Percentiles rank a stretch among this genome's conserved stretches.
Conservation (phyloP, 257 asterid genomes). For the Solanum tarijense region DNA sequence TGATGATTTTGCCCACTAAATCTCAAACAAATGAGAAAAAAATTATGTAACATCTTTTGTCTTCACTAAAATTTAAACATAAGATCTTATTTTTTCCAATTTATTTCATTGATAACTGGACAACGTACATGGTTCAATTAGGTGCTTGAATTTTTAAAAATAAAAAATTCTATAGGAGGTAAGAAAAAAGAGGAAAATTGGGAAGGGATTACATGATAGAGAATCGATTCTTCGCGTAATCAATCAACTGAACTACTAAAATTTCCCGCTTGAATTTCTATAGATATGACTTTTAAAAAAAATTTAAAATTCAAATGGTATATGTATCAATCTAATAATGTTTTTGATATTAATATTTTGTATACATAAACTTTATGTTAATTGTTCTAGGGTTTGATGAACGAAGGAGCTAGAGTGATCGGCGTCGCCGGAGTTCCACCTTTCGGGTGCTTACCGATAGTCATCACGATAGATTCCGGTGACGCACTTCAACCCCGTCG, state of each 20-base stretch:
- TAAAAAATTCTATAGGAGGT: neutral
- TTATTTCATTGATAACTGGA: neutral
- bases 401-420: conserved; percentile 42
- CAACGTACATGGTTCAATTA: neutral
- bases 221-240: no score
- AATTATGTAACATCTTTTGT: neutral
- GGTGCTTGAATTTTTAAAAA: neutral
- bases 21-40: neutral
- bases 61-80: neutral
- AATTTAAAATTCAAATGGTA: neutral
- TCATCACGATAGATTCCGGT: conserved; percentile 32
- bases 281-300: neutral
- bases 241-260: no score
- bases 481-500: conserved; percentile 19
- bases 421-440: conserved; percentile 58
- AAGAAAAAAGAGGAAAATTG: neutral
- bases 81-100: neutral
- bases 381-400: conserved; percentile 26
- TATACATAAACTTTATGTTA: neutral
- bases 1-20: neutral
- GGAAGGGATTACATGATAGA: neutral
- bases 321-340: neutral
- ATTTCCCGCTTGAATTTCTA: neutral
- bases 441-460: conserved; percentile 60
- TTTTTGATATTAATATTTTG: neutral